These are phyloP conservation scores for Avicennia marina DNA, from an alignment of 257 asterid species.

Conservation along the genomic window DNA sequence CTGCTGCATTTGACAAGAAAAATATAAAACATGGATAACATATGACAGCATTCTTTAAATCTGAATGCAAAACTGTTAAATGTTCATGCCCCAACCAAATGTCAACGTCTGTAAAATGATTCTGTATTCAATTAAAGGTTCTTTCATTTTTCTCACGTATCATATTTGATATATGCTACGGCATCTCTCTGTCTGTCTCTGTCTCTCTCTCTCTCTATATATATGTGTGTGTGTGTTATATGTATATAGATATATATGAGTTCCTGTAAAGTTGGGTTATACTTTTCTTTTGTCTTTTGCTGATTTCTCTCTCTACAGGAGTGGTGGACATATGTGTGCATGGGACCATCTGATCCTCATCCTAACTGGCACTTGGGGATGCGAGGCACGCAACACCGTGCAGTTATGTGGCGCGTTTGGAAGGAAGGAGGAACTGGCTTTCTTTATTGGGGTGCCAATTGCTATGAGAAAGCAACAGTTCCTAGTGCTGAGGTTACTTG, in stretches of 20 bases:
- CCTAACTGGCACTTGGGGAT: conserved; percentile 99
- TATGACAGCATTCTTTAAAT: too few species aligned
- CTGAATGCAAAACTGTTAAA: too few species aligned
- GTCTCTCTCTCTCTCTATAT: too few species aligned
- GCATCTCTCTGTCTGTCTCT: too few species aligned
- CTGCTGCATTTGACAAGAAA: too few species aligned
- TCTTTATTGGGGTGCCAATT: conserved; percentile 98
- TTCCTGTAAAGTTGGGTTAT: neutral
- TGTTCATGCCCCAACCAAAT: too few species aligned
- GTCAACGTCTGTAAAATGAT: too few species aligned
- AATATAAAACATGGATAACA: too few species aligned
- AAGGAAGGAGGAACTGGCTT: conserved; percentile 98
- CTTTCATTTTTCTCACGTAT: too few species aligned
- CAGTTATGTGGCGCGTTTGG: conserved; percentile 99
- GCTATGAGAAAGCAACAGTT: conserved; percentile 87
- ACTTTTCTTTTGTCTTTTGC: conserved; percentile 1
- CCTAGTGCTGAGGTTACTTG: conserved; percentile 89
- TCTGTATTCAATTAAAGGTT: too few species aligned
- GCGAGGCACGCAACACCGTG: conserved; percentile 98
- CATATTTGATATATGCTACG: too few species aligned
- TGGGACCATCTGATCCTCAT: conserved; percentile 99
- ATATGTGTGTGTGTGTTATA: too few species aligned
- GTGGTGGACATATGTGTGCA: conserved; percentile 99
- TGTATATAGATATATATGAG: neutral
- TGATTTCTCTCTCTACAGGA: conserved; percentile 47